Conservation (phyloP, 345 rosid species). For the Gossypium stocksii region DNA sequence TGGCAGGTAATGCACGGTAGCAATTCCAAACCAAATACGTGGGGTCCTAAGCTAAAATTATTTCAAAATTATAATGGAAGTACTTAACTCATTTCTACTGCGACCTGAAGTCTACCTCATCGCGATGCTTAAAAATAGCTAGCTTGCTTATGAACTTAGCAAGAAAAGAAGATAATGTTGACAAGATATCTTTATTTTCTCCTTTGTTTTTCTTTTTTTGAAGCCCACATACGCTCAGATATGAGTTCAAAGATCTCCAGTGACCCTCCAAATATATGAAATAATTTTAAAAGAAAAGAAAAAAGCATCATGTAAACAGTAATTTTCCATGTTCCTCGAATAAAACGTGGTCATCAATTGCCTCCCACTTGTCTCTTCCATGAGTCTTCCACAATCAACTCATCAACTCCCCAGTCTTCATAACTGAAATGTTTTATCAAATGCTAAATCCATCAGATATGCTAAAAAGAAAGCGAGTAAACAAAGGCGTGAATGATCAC, state of each 20-base stretch:
- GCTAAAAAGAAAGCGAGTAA: background rate
- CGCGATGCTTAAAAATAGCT: background rate
- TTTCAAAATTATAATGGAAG: no score
- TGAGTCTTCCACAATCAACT: conserved; percentile 85
- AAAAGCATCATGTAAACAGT: background rate
- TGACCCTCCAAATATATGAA: background rate
- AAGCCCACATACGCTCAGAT: no score
- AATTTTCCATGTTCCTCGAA: background rate
- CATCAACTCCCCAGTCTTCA: conserved; percentile 90
- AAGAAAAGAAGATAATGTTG: background rate
- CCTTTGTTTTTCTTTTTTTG: background rate
- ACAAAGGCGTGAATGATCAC: background rate
- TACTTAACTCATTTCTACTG: no score
- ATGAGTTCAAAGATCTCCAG: background rate
- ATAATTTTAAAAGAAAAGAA: background rate
- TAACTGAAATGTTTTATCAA: conserved; percentile 35
- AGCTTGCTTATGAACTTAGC: background rate
- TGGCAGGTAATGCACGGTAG: no score
- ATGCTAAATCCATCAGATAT: background rate
- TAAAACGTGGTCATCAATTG: conserved; percentile 31
- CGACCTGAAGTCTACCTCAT: no score
- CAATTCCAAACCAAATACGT: no score
- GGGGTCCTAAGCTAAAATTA: no score
- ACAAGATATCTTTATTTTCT: background rate
- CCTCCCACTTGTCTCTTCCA: conserved; percentile 98